A percentile compares a stretch with the other conserved stretches of the same genome.
These are phyloP conservation scores for Phyllosticta citribraziliensis DNA, from an alignment of 2,329 filamentous ascomycete species.

Conservation along the genomic window DNA sequence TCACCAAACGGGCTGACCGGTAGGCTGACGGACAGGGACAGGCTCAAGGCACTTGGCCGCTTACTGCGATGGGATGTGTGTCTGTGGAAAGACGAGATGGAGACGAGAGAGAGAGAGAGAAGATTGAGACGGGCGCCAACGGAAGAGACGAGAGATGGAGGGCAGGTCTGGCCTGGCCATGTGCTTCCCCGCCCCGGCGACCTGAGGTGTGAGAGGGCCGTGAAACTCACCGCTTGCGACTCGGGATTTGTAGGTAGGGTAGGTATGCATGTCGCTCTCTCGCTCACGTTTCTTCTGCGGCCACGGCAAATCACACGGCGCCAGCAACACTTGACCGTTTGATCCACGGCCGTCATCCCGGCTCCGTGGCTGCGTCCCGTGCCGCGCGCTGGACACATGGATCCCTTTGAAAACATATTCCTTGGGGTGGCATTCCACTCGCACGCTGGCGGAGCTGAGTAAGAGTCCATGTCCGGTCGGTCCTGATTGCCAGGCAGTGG, in stretches of 20 bases:
- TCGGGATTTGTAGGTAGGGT: neutral
- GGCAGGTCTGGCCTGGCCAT: too few species aligned
- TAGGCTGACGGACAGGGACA: neutral
- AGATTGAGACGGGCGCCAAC: too few species aligned
- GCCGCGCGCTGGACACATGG: neutral
- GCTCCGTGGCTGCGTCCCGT: neutral
- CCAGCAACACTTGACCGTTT: neutral
- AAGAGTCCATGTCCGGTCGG: neutral
- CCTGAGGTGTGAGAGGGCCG: neutral
- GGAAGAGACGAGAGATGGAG: too few species aligned
- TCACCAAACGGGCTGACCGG: neutral
- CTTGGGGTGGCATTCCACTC: neutral
- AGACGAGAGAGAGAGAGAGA: too few species aligned
- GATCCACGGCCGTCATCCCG: neutral
- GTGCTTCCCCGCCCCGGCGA: too few species aligned
- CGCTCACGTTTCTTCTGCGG: neutral
- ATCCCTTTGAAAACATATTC: neutral
- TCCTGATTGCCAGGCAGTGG: neutral
- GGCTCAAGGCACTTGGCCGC: neutral
- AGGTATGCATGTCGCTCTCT: neutral
- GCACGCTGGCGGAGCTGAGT: neutral
- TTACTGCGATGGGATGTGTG: too few species aligned
- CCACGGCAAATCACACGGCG: neutral
- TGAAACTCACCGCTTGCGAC: neutral
- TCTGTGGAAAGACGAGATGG: too few species aligned